Conservation (phyloP, 2,329 filamentous ascomycete genomes). For the Penicillium psychrosexuale region DNA sequence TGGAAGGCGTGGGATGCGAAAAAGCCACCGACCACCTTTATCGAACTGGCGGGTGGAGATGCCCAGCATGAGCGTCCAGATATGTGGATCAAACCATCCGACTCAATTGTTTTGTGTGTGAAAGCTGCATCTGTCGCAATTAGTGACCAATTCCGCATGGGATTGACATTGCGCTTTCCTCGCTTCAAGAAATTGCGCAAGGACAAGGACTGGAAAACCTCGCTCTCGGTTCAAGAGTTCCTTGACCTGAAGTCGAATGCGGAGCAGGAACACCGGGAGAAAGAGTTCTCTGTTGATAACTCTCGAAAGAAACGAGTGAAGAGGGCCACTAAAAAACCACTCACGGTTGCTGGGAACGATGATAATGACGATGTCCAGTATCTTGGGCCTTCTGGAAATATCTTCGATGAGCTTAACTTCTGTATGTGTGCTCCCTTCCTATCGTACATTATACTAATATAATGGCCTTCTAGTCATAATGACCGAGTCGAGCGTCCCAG, state of each 20-base stretch:
- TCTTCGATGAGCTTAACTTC: constrained; percentile 76
- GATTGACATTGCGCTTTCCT: constrained; percentile 81
- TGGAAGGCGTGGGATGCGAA: constrained; percentile 82
- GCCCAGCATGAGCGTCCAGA: constrained; percentile 77
- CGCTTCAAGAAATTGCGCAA: constrained; percentile 76
- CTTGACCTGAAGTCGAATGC: constrained; percentile 64
- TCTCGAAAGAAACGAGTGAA: constrained; percentile 62
- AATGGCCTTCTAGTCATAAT: constrained; percentile 55
- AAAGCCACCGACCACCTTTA: constrained; percentile 70
- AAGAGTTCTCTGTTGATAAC: constrained; percentile 70
- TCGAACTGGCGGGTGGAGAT: constrained; percentile 77
- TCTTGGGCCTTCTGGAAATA: constrained; percentile 55
- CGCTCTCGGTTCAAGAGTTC: constrained; percentile 76
- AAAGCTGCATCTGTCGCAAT: constrained; percentile 77
- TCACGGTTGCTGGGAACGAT: constrained; percentile 71
- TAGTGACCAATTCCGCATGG: constrained; percentile 74
- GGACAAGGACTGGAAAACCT: constrained; percentile 82
- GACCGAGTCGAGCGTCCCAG: constrained; percentile 67
- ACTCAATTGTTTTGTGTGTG: constrained; percentile 82
- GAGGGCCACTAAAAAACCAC: constrained; percentile 60
- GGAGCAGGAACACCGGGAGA: constrained; percentile 68
- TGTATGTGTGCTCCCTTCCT: constrained; percentile 44
- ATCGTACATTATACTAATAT: constrained; percentile 7
- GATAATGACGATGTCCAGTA: constrained; percentile 51
- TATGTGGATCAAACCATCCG: constrained; percentile 84